Evolutionary conservation across 176 grass and related monocot species (phyloP).

Genomic region (Thinopyrum elongatum): DNA sequence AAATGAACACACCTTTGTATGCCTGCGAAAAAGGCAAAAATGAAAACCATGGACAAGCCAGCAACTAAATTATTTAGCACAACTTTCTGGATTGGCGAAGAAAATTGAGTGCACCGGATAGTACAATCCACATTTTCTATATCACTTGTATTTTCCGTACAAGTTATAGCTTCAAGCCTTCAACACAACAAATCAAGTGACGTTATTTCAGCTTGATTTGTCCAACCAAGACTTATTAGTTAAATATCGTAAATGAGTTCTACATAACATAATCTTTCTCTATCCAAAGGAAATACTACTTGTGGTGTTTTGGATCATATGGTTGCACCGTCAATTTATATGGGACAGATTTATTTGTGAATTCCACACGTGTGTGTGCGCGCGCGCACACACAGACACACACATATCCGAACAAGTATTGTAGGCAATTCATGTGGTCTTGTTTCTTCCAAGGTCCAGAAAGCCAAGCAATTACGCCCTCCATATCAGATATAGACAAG

Average conservation of each 20-base stretch:
- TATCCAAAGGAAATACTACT: neutral
- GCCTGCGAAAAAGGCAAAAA: too few species aligned
- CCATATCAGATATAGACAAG: too few species aligned
- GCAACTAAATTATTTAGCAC: too few species aligned
- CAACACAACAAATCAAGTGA: neutral
- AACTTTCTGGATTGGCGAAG: too few species aligned
- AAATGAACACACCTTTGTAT: too few species aligned
- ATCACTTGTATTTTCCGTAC: neutral
- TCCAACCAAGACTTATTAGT: neutral
- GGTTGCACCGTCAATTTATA: neutral
- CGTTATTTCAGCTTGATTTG: neutral
- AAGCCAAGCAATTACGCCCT: too few species aligned
- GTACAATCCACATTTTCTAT: neutral
- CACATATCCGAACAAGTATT: neutral
- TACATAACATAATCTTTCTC: neutral
- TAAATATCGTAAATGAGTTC: neutral
- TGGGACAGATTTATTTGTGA: neutral
- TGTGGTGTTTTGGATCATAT: neutral
- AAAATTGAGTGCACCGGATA: neutral
- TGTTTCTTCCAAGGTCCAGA: neutral
- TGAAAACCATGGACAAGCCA: too few species aligned
- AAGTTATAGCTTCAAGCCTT: neutral
- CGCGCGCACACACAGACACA: too few species aligned
- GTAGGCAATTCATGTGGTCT: neutral
- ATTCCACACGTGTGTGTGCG: too few species aligned